phyloP scores from a whole-genome alignment of 371 early-diverging fungal genomes.

The Syncephalastrum monosporum region DNA sequence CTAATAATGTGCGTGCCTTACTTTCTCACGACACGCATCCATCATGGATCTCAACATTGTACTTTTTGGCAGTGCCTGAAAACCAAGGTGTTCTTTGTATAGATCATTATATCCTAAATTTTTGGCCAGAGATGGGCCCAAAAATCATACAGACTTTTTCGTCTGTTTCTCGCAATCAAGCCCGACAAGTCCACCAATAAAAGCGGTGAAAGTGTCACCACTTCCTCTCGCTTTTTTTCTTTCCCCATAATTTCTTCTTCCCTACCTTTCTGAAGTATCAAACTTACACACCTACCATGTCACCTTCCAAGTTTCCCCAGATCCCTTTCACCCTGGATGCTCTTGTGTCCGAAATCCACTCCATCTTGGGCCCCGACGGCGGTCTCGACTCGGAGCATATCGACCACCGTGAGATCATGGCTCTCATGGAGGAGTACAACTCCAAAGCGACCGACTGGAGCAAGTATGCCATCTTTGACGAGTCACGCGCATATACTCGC shows the following conservation, averaged over 20 bases:
- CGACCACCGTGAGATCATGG: constrained; percentile 58
- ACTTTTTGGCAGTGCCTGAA: too few species aligned
- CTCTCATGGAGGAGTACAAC: constrained; percentile 64
- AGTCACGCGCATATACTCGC: constrained; percentile 72
- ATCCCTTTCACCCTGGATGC: constrained; percentile 7
- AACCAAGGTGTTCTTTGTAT: too few species aligned
- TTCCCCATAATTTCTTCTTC: neutral
- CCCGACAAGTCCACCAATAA: too few species aligned
- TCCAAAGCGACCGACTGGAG: constrained; percentile 74
- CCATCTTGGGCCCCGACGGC: constrained; percentile 24
- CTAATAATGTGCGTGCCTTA: too few species aligned
- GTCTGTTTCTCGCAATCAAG: too few species aligned
- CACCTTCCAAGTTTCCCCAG: constrained; percentile 8
- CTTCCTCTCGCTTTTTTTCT: neutral
- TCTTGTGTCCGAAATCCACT: constrained; percentile 20
- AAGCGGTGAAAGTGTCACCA: neutral
- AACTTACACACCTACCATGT: neutral
- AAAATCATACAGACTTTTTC: too few species aligned
- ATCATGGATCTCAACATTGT: too few species aligned
- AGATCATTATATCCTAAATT: too few species aligned
- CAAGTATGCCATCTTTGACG: constrained; percentile 78
- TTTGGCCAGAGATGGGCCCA: too few species aligned
- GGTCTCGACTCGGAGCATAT: constrained; percentile 54
- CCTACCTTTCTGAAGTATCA: neutral
- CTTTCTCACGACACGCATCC: too few species aligned